Percentiles rank a stretch among this genome's conserved stretches.
Conservation (phyloP, 2,329 filamentous ascomycete species). For the Calonectria hongkongensis region DNA sequence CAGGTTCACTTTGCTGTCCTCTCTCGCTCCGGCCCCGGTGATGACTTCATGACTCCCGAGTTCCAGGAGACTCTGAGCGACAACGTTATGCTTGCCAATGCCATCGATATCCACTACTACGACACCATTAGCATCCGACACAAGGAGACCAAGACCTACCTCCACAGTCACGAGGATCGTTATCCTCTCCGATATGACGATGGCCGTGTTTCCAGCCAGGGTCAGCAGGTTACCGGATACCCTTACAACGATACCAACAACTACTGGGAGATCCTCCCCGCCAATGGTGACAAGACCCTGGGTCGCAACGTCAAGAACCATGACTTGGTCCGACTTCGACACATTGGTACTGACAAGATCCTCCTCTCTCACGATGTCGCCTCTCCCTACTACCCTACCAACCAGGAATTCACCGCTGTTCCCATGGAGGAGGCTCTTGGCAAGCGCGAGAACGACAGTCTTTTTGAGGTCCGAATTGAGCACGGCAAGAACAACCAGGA, state of each 20-base stretch:
- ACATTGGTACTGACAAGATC: slow-evolving; percentile 88
- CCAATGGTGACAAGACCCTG: slow-evolving; percentile 73
- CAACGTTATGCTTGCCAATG: slow-evolving; percentile 92
- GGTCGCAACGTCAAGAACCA: slow-evolving; percentile 85
- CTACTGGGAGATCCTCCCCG: slow-evolving; percentile 93
- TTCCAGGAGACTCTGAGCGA: slow-evolving; percentile 98
- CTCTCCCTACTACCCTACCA: slow-evolving; percentile 96
- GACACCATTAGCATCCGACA: slow-evolving; percentile 91
- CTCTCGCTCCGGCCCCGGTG: slow-evolving; percentile 90
- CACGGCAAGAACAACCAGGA: slow-evolving; percentile 86
- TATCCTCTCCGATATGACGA: slow-evolving; percentile 98
- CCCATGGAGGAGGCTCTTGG: slow-evolving; percentile 82
- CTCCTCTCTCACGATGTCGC: slow-evolving; percentile 97
- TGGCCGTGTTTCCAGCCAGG: slow-evolving; percentile 96
- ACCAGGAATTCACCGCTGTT: slow-evolving; percentile 97
- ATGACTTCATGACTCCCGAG: slow-evolving; percentile 98
- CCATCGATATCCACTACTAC: slow-evolving; percentile 91
- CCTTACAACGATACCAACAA: slow-evolving; percentile 99
- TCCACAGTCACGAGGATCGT: slow-evolving; percentile 92
- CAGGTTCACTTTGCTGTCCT: slow-evolving; percentile 98
- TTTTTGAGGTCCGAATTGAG: slow-evolving; percentile 95
- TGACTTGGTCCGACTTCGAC: slow-evolving; percentile 89
- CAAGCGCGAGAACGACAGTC: slow-evolving; percentile 87
- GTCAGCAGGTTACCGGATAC: slow-evolving; percentile 98
- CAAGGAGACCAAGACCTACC: slow-evolving; percentile 97